Conservation (phyloP, 768 basidiomycete genomes). For the Gymnopilus dilepis region DNA sequence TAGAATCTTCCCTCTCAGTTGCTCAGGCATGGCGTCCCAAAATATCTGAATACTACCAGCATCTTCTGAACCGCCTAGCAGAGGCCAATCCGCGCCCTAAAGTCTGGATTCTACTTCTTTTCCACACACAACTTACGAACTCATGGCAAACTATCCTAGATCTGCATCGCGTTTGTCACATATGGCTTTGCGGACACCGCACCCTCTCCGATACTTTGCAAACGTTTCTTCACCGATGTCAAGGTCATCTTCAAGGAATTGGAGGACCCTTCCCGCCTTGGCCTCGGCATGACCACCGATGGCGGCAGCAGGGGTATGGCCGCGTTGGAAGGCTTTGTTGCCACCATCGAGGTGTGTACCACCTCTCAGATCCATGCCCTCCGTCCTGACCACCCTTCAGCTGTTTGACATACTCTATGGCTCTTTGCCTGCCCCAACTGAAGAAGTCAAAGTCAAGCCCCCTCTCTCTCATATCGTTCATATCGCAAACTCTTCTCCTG, state of each 20-base stretch:
- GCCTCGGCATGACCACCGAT: constrained; percentile 60
- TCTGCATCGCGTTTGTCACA: constrained; percentile 55
- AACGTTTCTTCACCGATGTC: constrained; percentile 59
- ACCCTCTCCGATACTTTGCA: constrained; percentile 61
- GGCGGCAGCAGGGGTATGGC: constrained; percentile 62
- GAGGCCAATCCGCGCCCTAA: constrained; percentile 46
- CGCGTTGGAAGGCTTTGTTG: constrained; percentile 72
- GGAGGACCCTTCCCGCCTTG: constrained; percentile 50
- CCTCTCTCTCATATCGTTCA: constrained; percentile 56
- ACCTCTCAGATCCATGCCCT: neutral
- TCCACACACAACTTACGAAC: neutral
- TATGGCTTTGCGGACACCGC: constrained; percentile 65
- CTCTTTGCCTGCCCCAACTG: constrained; percentile 18
- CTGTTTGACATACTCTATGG: constrained; percentile 47
- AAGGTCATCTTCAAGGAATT: constrained; percentile 47
- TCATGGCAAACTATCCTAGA: constrained; percentile 11
- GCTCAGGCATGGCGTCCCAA: constrained; percentile 56
- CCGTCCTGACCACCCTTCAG: constrained; percentile 27
- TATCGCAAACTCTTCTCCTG: constrained; percentile 61
- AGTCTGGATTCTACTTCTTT: constrained; percentile 32
- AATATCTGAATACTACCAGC: constrained; percentile 51
- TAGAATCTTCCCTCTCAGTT: constrained; percentile 64
- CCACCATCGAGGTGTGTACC: constrained; percentile 64
- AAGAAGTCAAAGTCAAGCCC: constrained; percentile 23
- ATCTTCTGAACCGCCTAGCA: constrained; percentile 55